phyloP scores from a whole-genome alignment of 2,329 filamentous ascomycete species.

The Penicillium griseofulvum region DNA sequence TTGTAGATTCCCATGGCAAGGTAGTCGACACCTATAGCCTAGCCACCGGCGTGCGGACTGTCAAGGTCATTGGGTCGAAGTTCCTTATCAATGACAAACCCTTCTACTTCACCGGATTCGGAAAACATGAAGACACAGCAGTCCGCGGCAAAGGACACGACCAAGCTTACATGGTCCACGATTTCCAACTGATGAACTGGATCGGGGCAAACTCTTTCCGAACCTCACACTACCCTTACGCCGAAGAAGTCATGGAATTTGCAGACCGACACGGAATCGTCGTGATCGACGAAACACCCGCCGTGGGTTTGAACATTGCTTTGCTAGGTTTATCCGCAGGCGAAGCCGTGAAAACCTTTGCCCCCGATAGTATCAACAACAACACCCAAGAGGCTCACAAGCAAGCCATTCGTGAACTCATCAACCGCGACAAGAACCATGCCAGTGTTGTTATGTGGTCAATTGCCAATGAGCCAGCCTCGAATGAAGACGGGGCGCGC shows the following conservation, averaged over 20 bases:
- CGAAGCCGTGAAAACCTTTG: neutral
- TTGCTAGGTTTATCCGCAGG: conserved; percentile 10
- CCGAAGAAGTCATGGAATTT: conserved; percentile 29
- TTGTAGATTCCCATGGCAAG: conserved; percentile 10
- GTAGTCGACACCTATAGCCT: conserved; percentile 23
- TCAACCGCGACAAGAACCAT: conserved; percentile 29
- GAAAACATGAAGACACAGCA: conserved; percentile 29
- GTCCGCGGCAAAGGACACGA: conserved; percentile 33
- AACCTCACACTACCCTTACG: conserved; percentile 33
- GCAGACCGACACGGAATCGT: conserved; percentile 31
- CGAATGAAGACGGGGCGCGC: conserved; percentile 16
- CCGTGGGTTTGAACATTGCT: conserved; percentile 26
- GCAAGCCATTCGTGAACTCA: conserved; percentile 24
- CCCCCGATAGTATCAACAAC: neutral
- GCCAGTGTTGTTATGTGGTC: conserved; percentile 28
- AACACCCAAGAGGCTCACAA: conserved; percentile 15
- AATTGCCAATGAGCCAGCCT: conserved; percentile 26
- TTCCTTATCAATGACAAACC: conserved; percentile 29
- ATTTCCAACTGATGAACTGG: conserved; percentile 32
- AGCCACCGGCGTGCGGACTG: conserved; percentile 21
- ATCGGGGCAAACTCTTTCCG: conserved; percentile 35
- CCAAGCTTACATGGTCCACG: conserved; percentile 32
- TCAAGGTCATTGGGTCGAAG: conserved; percentile 18
- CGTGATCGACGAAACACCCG: conserved; percentile 30
- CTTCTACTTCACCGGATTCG: conserved; percentile 33